Percentiles rank a stretch among this genome's conserved stretches.
Conservation (phyloP, 2,329 filamentous ascomycete species). For the Coccinonectria pachysandricola region DNA sequence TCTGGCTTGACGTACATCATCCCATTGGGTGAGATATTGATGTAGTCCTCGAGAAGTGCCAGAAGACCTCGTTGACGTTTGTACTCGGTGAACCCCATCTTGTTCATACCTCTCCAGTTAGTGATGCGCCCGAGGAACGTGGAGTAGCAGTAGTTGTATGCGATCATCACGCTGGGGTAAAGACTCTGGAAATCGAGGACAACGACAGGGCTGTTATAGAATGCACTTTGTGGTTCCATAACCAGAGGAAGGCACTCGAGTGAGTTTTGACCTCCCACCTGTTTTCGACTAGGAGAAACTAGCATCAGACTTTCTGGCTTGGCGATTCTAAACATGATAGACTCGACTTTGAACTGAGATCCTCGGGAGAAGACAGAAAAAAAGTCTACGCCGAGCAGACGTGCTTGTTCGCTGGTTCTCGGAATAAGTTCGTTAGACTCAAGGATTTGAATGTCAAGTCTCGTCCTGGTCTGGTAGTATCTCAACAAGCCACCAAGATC, state of each 20-base stretch:
- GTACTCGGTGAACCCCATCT: constrained; percentile 91
- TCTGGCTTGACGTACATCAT: constrained; percentile 88
- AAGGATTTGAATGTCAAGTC: constrained; percentile 80
- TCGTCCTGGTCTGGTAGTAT: constrained; percentile 66
- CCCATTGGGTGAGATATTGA: constrained; percentile 91
- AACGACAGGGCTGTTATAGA: constrained; percentile 81
- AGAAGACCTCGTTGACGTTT: constrained; percentile 65
- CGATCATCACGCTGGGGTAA: constrained; percentile 97
- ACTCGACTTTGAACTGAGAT: constrained; percentile 97
- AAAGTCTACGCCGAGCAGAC: constrained; percentile 88
- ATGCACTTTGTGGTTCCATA: constrained; percentile 93
- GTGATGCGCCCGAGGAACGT: constrained; percentile 83
- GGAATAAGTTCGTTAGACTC: constrained; percentile 82
- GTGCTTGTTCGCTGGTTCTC: constrained; percentile 86
- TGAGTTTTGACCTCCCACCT: constrained; percentile 89
- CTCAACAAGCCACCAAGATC: constrained; percentile 66
- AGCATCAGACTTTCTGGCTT: constrained; percentile 93
- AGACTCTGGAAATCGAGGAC: constrained; percentile 94
- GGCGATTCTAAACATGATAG: constrained; percentile 95
- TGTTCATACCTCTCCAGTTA: constrained; percentile 81
- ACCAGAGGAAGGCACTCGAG: constrained; percentile 89
- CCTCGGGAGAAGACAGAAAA: constrained; percentile 91
- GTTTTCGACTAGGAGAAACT: constrained; percentile 79
- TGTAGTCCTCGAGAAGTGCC: constrained; percentile 67
- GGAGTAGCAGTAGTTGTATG: constrained; percentile 98